Base-by-base conservation (phyloP, 192 early-diverging fungal species). In the Chytriomyces hyalinus region DNA sequence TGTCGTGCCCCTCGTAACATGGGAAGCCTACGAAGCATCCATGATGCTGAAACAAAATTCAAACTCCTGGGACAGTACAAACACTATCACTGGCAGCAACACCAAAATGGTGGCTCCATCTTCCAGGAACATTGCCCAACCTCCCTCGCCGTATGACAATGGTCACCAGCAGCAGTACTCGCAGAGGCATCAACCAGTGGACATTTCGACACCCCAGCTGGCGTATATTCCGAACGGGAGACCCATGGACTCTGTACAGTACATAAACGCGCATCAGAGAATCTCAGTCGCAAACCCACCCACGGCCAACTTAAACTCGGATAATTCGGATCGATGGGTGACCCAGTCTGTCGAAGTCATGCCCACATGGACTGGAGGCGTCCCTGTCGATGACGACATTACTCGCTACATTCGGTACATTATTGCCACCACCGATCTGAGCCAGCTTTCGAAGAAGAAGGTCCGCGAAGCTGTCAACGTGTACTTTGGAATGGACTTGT, bases 351-450 rank as follows among this genome's bases (percentile, higher is more conserved):
- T 57, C 13, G 53, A 57, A 20, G 53, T 57, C 15, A 57, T 57
- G 53, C 15, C 13, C 36, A 11, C 70, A 15, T 82, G 77, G 78
- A 50, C 78, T 22, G 82, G 83, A 26, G 77, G 77, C 1, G 63
- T 87, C 70, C 94, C 94, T 6, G 88, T 89, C 44, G 93, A 96
- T 78, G 90, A 92, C 28, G 93, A 94, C 46, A 83, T 97, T 28
- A 77, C 91, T 61, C 77, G 82, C 65, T 88, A 92, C 70, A 91
- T 97, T 63, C 87, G 90, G 47, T 85, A 87, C 49, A 90, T 97
- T 24, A 80, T 97, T 26, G 77, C 81, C 45, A 89, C 85, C 2
- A 82, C 91, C 15, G 92, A 95, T 76, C 80, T 96, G 67, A 89
- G 89, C 78, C 82, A 84, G 1, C 82, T 95, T 48, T 94, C 94